A percentile compares a stretch with the other conserved stretches of the same genome.
These are phyloP conservation scores for Lipomyces orientalis DNA, from an alignment of 805 yeast species.

Conservation along the genomic window DNA sequence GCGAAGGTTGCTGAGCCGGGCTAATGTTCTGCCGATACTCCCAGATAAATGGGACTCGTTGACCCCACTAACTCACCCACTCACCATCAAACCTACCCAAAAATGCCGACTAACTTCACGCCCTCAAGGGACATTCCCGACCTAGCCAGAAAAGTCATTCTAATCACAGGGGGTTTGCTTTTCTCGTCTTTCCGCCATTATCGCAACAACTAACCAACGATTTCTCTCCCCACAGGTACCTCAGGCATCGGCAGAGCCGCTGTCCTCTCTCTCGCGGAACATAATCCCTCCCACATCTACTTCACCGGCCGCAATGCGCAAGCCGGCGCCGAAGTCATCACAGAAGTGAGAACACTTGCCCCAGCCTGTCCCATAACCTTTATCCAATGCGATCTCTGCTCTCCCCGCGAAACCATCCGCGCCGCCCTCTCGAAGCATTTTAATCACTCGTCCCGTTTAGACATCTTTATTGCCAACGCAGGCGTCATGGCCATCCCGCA, in stretches of 20 bases:
- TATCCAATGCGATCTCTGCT: background rate
- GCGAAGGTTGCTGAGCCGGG: no score
- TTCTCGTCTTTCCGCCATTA: background rate
- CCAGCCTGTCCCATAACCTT: background rate
- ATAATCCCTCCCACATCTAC: slow-evolving; percentile 1
- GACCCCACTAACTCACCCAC: no score
- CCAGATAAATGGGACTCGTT: no score
- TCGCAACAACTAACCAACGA: no score
- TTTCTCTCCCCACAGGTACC: background rate
- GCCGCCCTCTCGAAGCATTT: no score
- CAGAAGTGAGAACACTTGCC: background rate
- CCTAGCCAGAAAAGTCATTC: slow-evolving; percentile 1
- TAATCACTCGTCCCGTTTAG: no score
- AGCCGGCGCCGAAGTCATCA: slow-evolving; percentile 16
- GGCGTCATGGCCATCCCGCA: slow-evolving; percentile 82
- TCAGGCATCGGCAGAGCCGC: slow-evolving; percentile 3
- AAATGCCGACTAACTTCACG: no score
- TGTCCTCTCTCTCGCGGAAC: slow-evolving; percentile 1
- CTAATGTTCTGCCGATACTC: no score
- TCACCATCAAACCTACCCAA: no score
- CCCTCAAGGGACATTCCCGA: background rate
- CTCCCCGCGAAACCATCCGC: no score
- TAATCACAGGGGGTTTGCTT: background rate
- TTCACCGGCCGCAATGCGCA: background rate
- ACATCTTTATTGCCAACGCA: slow-evolving; percentile 74